Percentiles rank a stretch among this genome's conserved stretches.
These are phyloP conservation scores for Peniophora sp. DNA, from an alignment of 1,284 basidiomycete genomes.

Conservation along the genomic window DNA sequence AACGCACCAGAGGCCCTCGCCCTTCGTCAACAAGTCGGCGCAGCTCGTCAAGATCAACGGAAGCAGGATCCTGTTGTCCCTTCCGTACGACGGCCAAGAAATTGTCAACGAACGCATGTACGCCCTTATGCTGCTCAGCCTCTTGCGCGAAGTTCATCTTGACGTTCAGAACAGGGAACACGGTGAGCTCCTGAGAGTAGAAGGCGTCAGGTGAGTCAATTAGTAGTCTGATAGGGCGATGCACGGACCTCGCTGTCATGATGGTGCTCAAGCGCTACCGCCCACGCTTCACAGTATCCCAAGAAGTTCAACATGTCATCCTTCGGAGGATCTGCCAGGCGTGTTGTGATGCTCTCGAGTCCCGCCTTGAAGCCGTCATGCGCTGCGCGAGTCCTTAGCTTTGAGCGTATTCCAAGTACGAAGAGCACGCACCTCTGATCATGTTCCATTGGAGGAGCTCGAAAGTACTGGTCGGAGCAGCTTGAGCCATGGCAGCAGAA, in stretches of 20 bases:
- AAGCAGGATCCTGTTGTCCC: constrained; percentile 17
- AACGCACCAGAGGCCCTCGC: constrained; percentile 21
- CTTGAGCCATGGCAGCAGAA: too few relatives aligned
- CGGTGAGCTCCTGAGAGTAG: constrained; percentile 15
- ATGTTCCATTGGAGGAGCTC: constrained; percentile 16
- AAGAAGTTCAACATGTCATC: constrained; percentile 31
- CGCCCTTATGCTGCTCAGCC: constrained; percentile 25
- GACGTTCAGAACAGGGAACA: constrained; percentile 27
- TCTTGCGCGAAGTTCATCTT: constrained; percentile 30
- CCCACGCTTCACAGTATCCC: constrained; percentile 31
- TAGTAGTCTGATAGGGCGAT: neutral
- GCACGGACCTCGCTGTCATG: constrained; percentile 23
- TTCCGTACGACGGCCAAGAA: constrained; percentile 18
- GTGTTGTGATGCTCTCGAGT: constrained; percentile 22
- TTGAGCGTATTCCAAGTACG: neutral
- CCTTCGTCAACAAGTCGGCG: constrained; percentile 18
- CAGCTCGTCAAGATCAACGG: constrained; percentile 21
- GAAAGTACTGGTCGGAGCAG: constrained; percentile 9
- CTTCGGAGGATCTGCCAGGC: constrained; percentile 25
- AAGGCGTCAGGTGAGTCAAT: neutral
- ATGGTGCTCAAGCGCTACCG: constrained; percentile 20
- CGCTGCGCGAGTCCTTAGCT: constrained; percentile 12
- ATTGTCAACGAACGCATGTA: constrained; percentile 23
- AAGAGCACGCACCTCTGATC: constrained; percentile 10
- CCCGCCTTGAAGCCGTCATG: constrained; percentile 26